Base-by-base conservation (phyloP, 192 early-diverging fungal species). In the Coemansia interrupta region DNA sequence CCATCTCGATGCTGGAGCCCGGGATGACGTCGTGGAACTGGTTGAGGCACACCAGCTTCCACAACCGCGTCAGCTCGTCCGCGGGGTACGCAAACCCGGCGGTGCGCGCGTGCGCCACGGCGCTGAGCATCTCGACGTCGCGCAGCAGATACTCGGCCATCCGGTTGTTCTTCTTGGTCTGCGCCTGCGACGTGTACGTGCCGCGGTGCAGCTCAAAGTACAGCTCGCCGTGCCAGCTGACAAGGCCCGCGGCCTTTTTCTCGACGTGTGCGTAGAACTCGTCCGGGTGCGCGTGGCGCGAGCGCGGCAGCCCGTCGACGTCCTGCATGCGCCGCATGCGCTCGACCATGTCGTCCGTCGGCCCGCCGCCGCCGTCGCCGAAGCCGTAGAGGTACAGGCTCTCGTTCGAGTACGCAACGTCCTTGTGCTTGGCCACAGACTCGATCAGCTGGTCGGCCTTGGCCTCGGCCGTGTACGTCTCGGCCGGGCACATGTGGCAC, bases 1-100 rank as follows among this genome's bases (percentile, higher is more conserved):
- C 97, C 70, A 92, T 72, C 30, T 86, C 90, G 62, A 99, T 98
- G 14, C 86, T 80, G 4, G 90, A 89, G 0, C 97, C 97, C 0
- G 97, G 94, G 42, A 99, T 79, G 4, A 97, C 91, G 73, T 98
- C 95, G 62, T 99, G 97, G 68, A 99, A 99, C 83, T 99, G 97
- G 64, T 91, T 94, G 26, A 99, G 80, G 18, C 92, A 84, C 11
- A 94, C 66, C 45, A 87, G 70, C 68, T 96, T 93, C 97, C 97
- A 99, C 40, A 93, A 66, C 1, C 85, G 72, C 36, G 90, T 89
- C 1, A 99, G 58, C 47, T 90, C 86, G 0, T 64, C 69, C 36
- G 89, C 85, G 5, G 92, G 93, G 58, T 98, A 92, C 20, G 62
- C 80, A 46, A 69, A 72, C 15, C 39, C 50, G 3, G 26, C 17